Conservation (phyloP, 2,329 filamentous ascomycete species). For the Aspergillus sp. region DNA sequence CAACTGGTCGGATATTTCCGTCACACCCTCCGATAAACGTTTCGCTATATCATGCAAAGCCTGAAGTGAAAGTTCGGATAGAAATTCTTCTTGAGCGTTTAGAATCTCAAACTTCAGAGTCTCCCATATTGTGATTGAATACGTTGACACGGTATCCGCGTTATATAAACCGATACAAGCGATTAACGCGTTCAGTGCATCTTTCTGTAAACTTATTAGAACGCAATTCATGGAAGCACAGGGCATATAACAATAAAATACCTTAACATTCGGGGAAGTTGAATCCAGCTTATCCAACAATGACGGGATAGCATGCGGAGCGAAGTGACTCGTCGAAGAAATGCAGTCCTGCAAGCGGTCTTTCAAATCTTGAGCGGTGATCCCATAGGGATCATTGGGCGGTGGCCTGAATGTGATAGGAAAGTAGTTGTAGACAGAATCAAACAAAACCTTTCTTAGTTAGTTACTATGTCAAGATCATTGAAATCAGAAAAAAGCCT, state of each 20-base stretch:
- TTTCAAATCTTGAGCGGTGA: constrained; percentile 68
- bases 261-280: constrained; percentile 66
- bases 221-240: background rate
- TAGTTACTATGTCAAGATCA: constrained; percentile 11
- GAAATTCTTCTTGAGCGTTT: constrained; percentile 65
- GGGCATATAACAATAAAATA: constrained; percentile 25
- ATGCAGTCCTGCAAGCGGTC: constrained; percentile 64
- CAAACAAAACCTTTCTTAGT: constrained; percentile 54
- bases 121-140: constrained; percentile 67
- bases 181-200: constrained; percentile 63
- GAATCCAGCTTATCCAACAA: constrained; percentile 69
- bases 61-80: constrained; percentile 59
- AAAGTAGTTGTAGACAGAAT: constrained; percentile 71
- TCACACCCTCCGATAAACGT: constrained; percentile 51
- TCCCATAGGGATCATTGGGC: constrained; percentile 67
- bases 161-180: constrained; percentile 62
- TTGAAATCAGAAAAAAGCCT: constrained; percentile 10
- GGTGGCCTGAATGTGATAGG: constrained; percentile 70
- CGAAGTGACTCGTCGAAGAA: constrained; percentile 60
- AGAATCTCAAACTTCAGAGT: constrained; percentile 68
- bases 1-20: constrained; percentile 38
- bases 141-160: constrained; percentile 58
- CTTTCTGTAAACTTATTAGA: constrained; percentile 48
- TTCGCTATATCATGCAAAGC: constrained; percentile 56
- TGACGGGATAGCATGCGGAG: constrained; percentile 66